phyloP scores from a whole-genome alignment of 257 asterid genomes.

The Nyctanthes arbortristis region DNA sequence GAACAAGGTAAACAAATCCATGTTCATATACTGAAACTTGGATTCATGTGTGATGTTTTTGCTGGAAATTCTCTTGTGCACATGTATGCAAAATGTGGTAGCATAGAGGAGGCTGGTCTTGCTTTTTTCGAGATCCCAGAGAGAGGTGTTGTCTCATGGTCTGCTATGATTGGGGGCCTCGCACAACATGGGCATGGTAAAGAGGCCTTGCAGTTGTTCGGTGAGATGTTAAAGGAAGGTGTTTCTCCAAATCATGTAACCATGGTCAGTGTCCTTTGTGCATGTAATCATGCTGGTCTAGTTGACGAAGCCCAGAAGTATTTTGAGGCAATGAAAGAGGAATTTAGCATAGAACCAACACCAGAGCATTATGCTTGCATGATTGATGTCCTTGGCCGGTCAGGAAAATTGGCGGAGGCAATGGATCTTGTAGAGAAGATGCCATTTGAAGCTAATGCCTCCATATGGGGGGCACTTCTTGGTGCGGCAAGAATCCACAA shows the following conservation, averaged over 20 bases:
- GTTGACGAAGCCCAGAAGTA: slow-evolving; percentile 60
- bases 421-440: slow-evolving; percentile 46
- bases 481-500: slow-evolving; percentile 79
- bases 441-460: slow-evolving; percentile 72
- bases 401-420: slow-evolving; percentile 68
- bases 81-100: slow-evolving; percentile 88
- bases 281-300: slow-evolving; percentile 81
- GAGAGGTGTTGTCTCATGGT: slow-evolving; percentile 69
- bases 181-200: slow-evolving; percentile 79
- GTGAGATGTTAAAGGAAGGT: slow-evolving; percentile 55
- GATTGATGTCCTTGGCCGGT: slow-evolving; percentile 79
- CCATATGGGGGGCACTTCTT: slow-evolving; percentile 78
- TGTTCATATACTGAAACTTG: slow-evolving; percentile 61
- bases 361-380: slow-evolving; percentile 87
- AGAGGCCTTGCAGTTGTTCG: slow-evolving; percentile 54
- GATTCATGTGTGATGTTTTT: slow-evolving; percentile 60
- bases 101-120: slow-evolving; percentile 60
- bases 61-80: slow-evolving; percentile 81
- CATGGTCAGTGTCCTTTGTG: slow-evolving; percentile 66
- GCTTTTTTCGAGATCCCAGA: slow-evolving; percentile 58
- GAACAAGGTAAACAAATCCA: slow-evolving; percentile 84
- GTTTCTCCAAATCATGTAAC: slow-evolving; percentile 69
- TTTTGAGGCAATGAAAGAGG: slow-evolving; percentile 54
- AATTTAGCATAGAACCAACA: slow-evolving; percentile 56
- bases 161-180: slow-evolving; percentile 79